Percentiles rank a stretch among this genome's conserved stretches.
phyloP scores from a whole-genome alignment of 352 stramenopile genomes.

The Phytophthora sp. region DNA sequence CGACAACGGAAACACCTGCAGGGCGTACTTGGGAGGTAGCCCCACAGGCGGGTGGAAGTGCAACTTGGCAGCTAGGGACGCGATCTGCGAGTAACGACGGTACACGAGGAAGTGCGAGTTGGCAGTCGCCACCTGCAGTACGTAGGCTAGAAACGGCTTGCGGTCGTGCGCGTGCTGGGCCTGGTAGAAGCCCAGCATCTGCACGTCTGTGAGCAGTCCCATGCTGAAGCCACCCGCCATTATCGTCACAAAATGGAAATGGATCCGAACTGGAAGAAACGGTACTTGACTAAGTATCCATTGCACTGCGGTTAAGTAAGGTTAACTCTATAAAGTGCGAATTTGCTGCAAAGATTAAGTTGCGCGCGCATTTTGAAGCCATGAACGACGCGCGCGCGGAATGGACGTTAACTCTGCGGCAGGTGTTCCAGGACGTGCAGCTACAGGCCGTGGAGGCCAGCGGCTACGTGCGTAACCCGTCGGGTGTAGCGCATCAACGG shows the following conservation, averaged over 20 bases:
- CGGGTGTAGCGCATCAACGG: slow-evolving; percentile 37
- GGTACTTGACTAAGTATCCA: too few species aligned
- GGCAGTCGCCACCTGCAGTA: slow-evolving; percentile 65
- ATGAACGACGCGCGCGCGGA: slow-evolving; percentile 46
- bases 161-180: slow-evolving; percentile 54
- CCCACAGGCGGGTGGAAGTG: slow-evolving; percentile 74
- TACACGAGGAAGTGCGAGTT: slow-evolving; percentile 73
- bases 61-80: slow-evolving; percentile 58
- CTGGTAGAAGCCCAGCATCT: slow-evolving; percentile 86
- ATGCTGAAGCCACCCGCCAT: slow-evolving; percentile 59
- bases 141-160: slow-evolving; percentile 74
- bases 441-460: slow-evolving; percentile 62
- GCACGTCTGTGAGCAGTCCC: slow-evolving; percentile 65
- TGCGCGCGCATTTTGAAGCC: background rate
- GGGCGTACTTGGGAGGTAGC: slow-evolving; percentile 81
- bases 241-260: background rate
- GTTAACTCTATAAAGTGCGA: too few species aligned
- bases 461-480: slow-evolving; percentile 42
- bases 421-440: slow-evolving; percentile 76
- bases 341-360: too few species aligned
- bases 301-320: too few species aligned
- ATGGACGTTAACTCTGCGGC: slow-evolving; percentile 59
- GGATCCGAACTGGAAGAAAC: too few species aligned
- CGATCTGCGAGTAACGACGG: slow-evolving; percentile 82
- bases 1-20: slow-evolving; percentile 79